Evolutionary conservation across 345 rosid species (phyloP).

Genomic region (Syzygium aromaticum): DNA sequence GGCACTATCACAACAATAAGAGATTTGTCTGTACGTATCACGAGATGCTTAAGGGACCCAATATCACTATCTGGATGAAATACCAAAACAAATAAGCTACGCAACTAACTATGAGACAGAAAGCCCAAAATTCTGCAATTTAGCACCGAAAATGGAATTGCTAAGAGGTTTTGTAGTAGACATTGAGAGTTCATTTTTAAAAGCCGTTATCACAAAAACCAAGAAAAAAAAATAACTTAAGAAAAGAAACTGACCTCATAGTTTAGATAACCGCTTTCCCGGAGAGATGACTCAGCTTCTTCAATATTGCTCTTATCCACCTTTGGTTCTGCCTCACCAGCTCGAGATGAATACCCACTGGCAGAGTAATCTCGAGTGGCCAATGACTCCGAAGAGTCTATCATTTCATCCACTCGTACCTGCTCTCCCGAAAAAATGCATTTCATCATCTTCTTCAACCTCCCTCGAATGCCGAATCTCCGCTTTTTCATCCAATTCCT

Average conservation of each 20-base stretch:
- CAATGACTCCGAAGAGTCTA: conserved; percentile 62
- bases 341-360: conserved; percentile 59
- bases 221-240: background rate
- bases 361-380: conserved; percentile 73
- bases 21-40: background rate
- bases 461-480: conserved; percentile 19
- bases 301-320: conserved; percentile 65
- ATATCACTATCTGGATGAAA: background rate
- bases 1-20: background rate
- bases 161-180: background rate
- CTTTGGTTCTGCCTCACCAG: conserved; percentile 50
- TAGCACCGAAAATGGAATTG: background rate
- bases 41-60: background rate
- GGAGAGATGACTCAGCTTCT: conserved; percentile 75
- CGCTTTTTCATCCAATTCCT: conserved; percentile 33
- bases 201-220: background rate
- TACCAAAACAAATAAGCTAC: background rate
- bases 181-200: background rate
- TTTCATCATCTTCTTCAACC: conserved; percentile 56
- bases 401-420: conserved; percentile 31
- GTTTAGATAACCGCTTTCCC: conserved; percentile 74
- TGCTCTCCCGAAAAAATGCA: conserved; percentile 59
- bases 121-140: background rate
- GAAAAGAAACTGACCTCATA: conserved; percentile 44
- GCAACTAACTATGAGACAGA: background rate